These are phyloP conservation scores for Hordeum vulgare DNA, from an alignment of 176 grass and related monocot genomes.

Conservation along the genomic window MorexV3_pseudomolecules_assembly NC_058520.1:607108510-607109009, in stretches of 20 bases:
- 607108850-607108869: not conserved
- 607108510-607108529: slow-evolving; percentile 38
- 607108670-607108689: not conserved
- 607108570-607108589: not conserved
- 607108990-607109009: slow-evolving; percentile 84
- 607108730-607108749: not conserved
- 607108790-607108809: not conserved
- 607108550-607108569: not conserved
- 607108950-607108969: slow-evolving; percentile 43
- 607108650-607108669: not conserved
- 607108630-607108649: not conserved
- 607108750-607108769: not conserved
- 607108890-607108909: slow-evolving; percentile 57
- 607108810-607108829: not conserved
- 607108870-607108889: slow-evolving; percentile 42
- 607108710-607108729: not conserved
- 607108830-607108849: not conserved
- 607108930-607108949: slow-evolving; percentile 43
- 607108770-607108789: not conserved
- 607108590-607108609: not conserved
- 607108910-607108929: slow-evolving; percentile 62
- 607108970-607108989: slow-evolving; percentile 48
- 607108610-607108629: not conserved
- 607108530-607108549: not conserved
- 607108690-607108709: not conserved